Evolutionary conservation across 768 basidiomycete species (phyloP), one percentile per base, ranked within the genome.

Genomic region (Leccinum fibrillosum): DNA sequence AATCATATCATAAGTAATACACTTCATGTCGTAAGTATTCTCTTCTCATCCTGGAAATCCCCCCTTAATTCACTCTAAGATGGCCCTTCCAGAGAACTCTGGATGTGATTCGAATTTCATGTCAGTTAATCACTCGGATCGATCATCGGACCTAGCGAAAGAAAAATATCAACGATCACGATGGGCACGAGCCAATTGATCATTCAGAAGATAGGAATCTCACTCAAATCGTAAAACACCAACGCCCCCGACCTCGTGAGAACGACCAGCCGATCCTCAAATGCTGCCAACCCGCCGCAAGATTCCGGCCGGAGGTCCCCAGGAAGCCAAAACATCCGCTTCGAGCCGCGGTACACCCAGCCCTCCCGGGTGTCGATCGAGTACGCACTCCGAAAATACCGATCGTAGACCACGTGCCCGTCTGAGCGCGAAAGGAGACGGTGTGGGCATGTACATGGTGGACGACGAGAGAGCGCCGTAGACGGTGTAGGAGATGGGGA

Each of bases 261-360:
- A 35, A 66, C 60, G 21, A 49, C 52, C 15, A 66, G 51, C 35
- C 28, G 51, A 28, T 66, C 61, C 5, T 50, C 54, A 23, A 57
- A 57, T n/a, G 61, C 64, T 21, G 52, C 47, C 9, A 65, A 21
- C 8, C 49, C 55, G 0, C 7, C 53, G 44, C 64, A 47, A 32
- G 50, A 55, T 1, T 13, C 28, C 2, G 64, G 64, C 32, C 61
- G 60, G 7, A 62, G 23, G n/a, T 62, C 61, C 25, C n/a, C n/a
- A 4, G 61, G 64, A 15, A 66, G 19, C 64, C 64, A 66, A 15
- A 62, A 55, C 50, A 65, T 53, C 30, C 64, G 37, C 48, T 30
- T 52, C 35, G 56, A 59, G 5, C 64, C 61, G 5, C 17, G 49
- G 54, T 57, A 60, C 4, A 66, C 52, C 64, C 60, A 65, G n/a